Evolutionary conservation across 1,284 basidiomycete species (phyloP), one percentile per base, ranked within the genome.

Genomic region (Limonomyces culmigenus): DNA sequence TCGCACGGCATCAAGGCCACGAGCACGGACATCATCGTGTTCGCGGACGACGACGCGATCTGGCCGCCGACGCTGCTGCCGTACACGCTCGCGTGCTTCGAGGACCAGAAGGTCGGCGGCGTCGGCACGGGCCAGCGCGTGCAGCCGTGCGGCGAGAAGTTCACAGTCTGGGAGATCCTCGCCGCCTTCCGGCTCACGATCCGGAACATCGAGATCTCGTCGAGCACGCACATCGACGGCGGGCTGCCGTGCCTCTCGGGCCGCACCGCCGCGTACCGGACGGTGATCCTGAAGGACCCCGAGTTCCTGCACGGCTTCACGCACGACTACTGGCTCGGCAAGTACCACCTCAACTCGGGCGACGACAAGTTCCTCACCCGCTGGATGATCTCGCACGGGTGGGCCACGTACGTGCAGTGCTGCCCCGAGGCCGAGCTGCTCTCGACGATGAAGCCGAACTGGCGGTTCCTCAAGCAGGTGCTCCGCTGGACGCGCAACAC

Each of bases 311-410:
- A 88, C 50, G 85, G 84, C 19, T 93, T 92, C 58, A 92, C 87
- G 6, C 85, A 91, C 55, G 87, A 92, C 55, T 85, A 76, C 50
- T 91, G 87, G 87, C 57, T 89, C 34, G 85, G 76, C 41, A 89
- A 87, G 58, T 92, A 91, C 56, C 85, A 88, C 54, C 72, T 89
- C 45, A 91, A 91, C 56, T 87, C 83, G 3, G 84, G 85, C 21
- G 86, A 91, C 59, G 86, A 91, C 65, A 92, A 92, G 58, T 92
- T 88, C 59, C 62, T 92, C 50, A 92, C 88, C n/a, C 65, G 88
- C 23, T 93, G 88, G 88, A 88, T 91, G 83, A 87, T 92, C 42
- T 78, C 73, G 51, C 85, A 91, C 50, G 86, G 87, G 13, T 93
- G 88, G 88, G 79, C 69, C 54, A 92, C 87, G 13, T 89, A 88